Evolutionary conservation across 768 basidiomycete species (phyloP), one percentile per base, ranked within the genome.

Genomic region (Lactarius sanguifluus): DNA sequence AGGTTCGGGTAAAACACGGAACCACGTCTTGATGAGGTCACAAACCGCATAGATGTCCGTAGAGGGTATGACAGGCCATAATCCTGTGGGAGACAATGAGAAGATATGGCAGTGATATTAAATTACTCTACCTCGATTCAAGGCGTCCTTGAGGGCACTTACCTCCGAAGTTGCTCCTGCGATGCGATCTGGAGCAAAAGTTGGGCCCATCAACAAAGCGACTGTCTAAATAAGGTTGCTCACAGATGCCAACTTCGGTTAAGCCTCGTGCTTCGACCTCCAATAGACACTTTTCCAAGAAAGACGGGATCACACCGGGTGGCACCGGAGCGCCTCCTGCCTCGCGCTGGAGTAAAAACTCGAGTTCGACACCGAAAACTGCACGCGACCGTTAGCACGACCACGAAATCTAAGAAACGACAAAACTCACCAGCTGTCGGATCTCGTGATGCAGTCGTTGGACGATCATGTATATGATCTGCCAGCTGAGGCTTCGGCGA

Each of bases 21-120:
- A 89, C 91, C 91, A 94, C 0, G 88, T 84, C 78, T 94, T 94
- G 73, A 95, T 83, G 66, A 91, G 77, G 73, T 93, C 93, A 66
- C 92, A 87, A 43, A 94, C 84, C 40, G 90, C 90, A 75, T 93
- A 88, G 52, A 94, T 88, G 71, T 95, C 93, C 1, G 86, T 86
- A 30, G 75, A 79, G 41, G 79, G 74, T 41, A 82, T 77, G 71
- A 89, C 82, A 1, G 89, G 89, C 71, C 79, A 82, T 72, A 87
- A 84, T 64, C 88, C 86, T 85, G 50, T 28, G n/a, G 59, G 62
- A 28, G 16, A 62, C 40, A 60, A 30, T 70, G 25, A 57, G 61
- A 66, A 57, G 59, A 65, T 25, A 18, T 30, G 7, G 60, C 7
- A 13, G 45, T 59, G 18, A 36, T 47, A 15, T 30, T 15, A 7